Base-by-base conservation (phyloP, 2,329 filamentous ascomycete species). In the Aspergillus sp. region DNA sequence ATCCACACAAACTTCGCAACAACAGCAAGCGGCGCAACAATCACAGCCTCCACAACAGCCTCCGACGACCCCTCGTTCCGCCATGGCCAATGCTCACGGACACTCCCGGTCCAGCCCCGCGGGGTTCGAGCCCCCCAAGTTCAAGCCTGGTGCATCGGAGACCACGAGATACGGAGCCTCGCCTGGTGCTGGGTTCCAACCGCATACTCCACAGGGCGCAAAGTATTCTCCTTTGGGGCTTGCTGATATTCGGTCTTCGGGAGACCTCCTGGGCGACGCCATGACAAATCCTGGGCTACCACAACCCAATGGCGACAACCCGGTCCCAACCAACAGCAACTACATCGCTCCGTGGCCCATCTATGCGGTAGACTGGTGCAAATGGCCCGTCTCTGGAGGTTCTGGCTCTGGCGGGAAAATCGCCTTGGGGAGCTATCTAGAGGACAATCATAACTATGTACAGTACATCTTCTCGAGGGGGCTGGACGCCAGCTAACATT, bases 361-460 rank as follows among this genome's bases (percentile, higher is more conserved):
- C 50, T 99, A 97, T 71, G 93, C 94, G 11, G 93, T 96, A 65
- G 94, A 99, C 76, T 99, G 94, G 94, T 99, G 94, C 78, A 99
- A 99, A 74, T 99, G 94, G 93, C 85, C 89, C 14, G 86, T 93
- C 2, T 85, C 91, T 38, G 65, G 86, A 75, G 64, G 54, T 43
- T 62, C 86, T 34, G 70, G 65, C 47, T 77, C 77, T 60, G 91
- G 90, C 3, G 94, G 94, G 36, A 97, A 97, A 74, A 83, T 99
- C 63, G 94, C 94, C 11, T 81, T 99, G 36, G 94, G 93, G 54
- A 99, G 94, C 76, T 97, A 97, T 70, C 77, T 97, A 47, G 94
- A 99, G 75, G 94, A 99, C 73, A 93, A 92, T 5, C 94, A 99
- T 76, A 99, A 99, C 71, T 99, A 95, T 78, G 91, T 96, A 78